Evolutionary conservation across 1,284 basidiomycete species (phyloP), one percentile per base, ranked within the genome.

Genomic region (Entoloma clypeatum): DNA sequence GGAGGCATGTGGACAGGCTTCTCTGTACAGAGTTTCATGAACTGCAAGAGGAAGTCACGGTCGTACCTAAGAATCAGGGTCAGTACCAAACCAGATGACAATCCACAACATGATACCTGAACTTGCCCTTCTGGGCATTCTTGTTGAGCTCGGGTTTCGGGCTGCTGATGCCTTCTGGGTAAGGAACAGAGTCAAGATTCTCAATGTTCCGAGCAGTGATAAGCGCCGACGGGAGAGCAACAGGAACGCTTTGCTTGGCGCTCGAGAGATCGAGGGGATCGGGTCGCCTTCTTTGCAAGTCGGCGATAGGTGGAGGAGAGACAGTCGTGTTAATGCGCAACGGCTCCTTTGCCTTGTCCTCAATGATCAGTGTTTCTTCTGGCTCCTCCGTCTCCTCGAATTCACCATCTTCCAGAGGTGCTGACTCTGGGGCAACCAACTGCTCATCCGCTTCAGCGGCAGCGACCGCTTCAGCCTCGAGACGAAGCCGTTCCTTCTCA

Each of bases 41-140:
- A 99, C 61, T 99, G 96, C 50, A 99, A 68, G 22, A 99, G 75
- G 80, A 99, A 99, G 31, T 95, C 92, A 36, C 95, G 92, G 65
- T 98, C 93, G 64, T 99, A 99, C 55, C 94, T 89, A 40, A 6
- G 11, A 11, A 23, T 6, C 17, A 11, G 4, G 7, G 19, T 35
- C 3, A 47, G 10, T n/a, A 39, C 33, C 13, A 10, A 29, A 27
- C 19, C 6, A 23, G 4, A 35, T 10, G 9, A 24, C 16, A 22
- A 29, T 16, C 36, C 11, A 38, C 14, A 43, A 43, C 27, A 13
- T 53, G 57, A 45, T 61, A 86, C 86, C 83, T 84, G 75, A 92
- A 97, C 66, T 93, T 95, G 56, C 94, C 92, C 46, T 81, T 76
- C 56, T 86, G 85, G 11, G 86, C 86, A 46, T 86, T 79, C 45